Conservation (phyloP, 306 rosid species). For the Gynostemma pentaphyllum region DNA sequence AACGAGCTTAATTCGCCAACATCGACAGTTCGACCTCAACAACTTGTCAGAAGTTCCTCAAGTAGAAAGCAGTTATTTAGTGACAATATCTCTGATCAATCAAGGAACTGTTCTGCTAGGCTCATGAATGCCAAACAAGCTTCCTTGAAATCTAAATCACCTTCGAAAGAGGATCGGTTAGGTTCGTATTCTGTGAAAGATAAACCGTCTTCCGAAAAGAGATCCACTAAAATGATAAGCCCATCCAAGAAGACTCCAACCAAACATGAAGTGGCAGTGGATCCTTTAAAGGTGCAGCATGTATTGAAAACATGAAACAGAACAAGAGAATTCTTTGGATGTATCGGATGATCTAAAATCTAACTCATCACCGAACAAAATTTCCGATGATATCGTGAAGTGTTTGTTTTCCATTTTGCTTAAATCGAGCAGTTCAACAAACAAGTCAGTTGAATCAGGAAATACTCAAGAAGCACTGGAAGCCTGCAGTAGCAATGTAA, state of each 20-base stretch:
- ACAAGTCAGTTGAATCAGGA: conserved; percentile 16
- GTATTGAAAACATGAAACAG: conserved; percentile 45
- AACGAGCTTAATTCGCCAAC: conserved; percentile 35
- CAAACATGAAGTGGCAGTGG: conserved; percentile 39
- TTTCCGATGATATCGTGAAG: conserved; percentile 63
- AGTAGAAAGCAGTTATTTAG: conserved; percentile 40
- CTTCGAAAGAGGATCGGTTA: conserved; percentile 47
- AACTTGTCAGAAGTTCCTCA: conserved; percentile 47
- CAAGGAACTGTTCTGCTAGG: conserved; percentile 19
- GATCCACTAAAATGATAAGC: conserved; percentile 25
- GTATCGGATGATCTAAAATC: conserved; percentile 31
- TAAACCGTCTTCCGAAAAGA: conserved; percentile 53
- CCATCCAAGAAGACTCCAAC: conserved; percentile 39
- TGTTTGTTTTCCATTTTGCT: conserved; percentile 49
- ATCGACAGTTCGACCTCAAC: conserved; percentile 28
- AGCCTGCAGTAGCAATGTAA: conserved; percentile 12
- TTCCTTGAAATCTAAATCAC: conserved; percentile 27
- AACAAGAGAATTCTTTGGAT: conserved; percentile 32
- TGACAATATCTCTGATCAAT: conserved; percentile 30
- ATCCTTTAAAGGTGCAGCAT: conserved; percentile 38
- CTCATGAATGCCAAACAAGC: conserved; percentile 27
- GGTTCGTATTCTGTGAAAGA: conserved; percentile 16
- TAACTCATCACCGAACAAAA: conserved; percentile 43
- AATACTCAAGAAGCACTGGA: conserved; percentile 9
- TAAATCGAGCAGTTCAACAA: conserved; percentile 42